Evolutionary conservation across 768 basidiomycete genomes (phyloP).

Genomic region (Cyclocybe cylindracea): DNA sequence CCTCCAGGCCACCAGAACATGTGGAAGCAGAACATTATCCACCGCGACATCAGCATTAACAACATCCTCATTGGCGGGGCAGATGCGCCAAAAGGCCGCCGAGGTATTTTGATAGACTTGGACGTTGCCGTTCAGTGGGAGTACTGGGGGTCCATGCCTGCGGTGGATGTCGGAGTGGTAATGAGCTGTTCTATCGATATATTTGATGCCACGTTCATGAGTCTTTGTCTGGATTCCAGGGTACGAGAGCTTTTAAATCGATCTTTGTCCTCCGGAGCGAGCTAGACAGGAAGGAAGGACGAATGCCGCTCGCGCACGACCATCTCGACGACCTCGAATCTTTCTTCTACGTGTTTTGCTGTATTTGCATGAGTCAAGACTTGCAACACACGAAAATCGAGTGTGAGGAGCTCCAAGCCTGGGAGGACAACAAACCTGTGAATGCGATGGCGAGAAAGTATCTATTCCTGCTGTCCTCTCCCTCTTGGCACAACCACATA

Average conservation of each 20-base stretch:
- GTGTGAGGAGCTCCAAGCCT: neutral
- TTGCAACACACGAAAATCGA: neutral
- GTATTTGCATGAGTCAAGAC: slow-evolving; percentile 3
- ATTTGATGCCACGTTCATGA: neutral
- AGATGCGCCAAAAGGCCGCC: neutral
- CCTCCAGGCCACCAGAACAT: slow-evolving; percentile 17
- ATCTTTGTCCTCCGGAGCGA: slow-evolving; percentile 4
- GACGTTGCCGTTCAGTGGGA: slow-evolving; percentile 12
- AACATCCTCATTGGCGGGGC: slow-evolving; percentile 20
- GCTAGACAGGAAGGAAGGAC: neutral
- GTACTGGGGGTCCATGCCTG: neutral
- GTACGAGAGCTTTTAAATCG: slow-evolving; percentile 12
- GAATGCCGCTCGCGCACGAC: slow-evolving; percentile 2
- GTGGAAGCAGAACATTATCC: slow-evolving; percentile 17
- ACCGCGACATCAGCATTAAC: slow-evolving; percentile 25
- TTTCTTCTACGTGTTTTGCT: slow-evolving; percentile 8
- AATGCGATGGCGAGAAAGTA: neutral
- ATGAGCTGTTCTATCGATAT: neutral
- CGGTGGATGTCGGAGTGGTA: slow-evolving; percentile 6
- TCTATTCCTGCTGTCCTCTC: too few relatives aligned
- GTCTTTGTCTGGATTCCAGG: neutral
- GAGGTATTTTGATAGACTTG: slow-evolving; percentile 13
- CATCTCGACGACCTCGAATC: slow-evolving; percentile 15
- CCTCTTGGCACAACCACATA: too few relatives aligned
- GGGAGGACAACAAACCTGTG: neutral